Conservation (phyloP, 129 eudicot species). For the Gnaphalium uliginosum region DNA sequence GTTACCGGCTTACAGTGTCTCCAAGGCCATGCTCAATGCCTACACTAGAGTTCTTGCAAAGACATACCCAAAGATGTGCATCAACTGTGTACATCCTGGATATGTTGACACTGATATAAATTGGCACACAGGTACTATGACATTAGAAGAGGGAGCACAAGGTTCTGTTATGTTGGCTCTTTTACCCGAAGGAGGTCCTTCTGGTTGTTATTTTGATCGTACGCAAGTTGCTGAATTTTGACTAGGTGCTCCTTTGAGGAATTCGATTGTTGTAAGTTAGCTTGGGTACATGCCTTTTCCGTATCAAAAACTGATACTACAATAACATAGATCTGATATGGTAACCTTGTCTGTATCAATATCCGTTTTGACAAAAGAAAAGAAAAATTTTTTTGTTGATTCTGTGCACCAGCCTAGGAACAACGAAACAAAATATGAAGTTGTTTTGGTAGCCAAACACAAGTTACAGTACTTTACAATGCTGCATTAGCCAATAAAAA, state of each 20-base stretch:
- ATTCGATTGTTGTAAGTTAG: neutral
- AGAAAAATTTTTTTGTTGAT: neutral
- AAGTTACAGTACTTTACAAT: too few species aligned
- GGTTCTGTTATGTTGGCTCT: constrained; percentile 77
- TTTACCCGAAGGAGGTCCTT: constrained; percentile 64
- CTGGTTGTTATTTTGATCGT: constrained; percentile 77
- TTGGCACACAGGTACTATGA: constrained; percentile 80
- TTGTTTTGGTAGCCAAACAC: neutral
- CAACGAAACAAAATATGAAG: neutral
- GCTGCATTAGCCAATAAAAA: too few species aligned
- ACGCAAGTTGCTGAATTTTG: constrained; percentile 61
- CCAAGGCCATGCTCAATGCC: constrained; percentile 73
- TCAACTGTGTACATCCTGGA: constrained; percentile 90
- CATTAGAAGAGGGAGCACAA: constrained; percentile 76
- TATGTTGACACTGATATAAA: constrained; percentile 67
- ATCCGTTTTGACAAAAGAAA: neutral
- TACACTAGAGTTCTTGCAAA: constrained; percentile 74
- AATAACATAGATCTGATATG: neutral
- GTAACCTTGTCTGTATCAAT: neutral
- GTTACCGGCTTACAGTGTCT: constrained; percentile 84
- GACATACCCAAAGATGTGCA: constrained; percentile 55
- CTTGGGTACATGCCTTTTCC: neutral
- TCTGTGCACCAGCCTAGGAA: neutral
- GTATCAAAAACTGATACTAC: neutral
- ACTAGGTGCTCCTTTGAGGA: neutral